phyloP scores from a whole-genome alignment of 306 rosid species.

The Urtica urens region DNA sequence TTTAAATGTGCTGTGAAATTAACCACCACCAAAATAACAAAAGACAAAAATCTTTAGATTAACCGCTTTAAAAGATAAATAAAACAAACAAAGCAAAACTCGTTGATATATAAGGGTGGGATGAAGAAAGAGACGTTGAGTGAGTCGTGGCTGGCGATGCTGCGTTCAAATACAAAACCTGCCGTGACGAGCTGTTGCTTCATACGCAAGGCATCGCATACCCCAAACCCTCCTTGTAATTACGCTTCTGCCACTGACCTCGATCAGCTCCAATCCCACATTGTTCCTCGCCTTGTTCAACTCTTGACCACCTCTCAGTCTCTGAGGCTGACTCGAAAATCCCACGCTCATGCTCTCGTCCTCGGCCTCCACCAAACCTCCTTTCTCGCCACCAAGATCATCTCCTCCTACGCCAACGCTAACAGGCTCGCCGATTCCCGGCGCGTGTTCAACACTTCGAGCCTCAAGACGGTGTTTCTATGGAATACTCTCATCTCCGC shows the following conservation, averaged over 20 bases:
- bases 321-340: conserved; percentile 32
- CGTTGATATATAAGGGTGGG: no score
- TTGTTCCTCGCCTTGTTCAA: conserved; percentile 33
- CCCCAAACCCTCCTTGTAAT: conserved; percentile 26
- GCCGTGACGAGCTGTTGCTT: conserved; percentile 14
- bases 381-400: conserved; percentile 52
- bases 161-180: conserved; percentile 1
- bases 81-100: no score
- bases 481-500: conserved; percentile 66
- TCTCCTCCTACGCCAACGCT: conserved; percentile 52
- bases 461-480: conserved; percentile 28
- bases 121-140: no score
- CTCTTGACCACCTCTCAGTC: conserved; percentile 32
- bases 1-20: no score
- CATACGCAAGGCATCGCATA: conserved; percentile 7
- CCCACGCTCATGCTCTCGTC: conserved; percentile 51
- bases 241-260: conserved; percentile 30
- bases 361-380: conserved; percentile 44
- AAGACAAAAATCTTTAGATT: no score
- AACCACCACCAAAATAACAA: no score
- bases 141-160: not conserved
- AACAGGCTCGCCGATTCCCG: conserved; percentile 18
- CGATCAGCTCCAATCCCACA: conserved; percentile 17
- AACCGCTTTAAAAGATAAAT: no score
- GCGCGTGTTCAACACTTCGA: conserved; percentile 35